A percentile compares a stretch with the other conserved stretches of the same genome.
Evolutionary conservation across 2,329 filamentous ascomycete genomes (phyloP).

Genomic region (Alternaria solani): DNA sequence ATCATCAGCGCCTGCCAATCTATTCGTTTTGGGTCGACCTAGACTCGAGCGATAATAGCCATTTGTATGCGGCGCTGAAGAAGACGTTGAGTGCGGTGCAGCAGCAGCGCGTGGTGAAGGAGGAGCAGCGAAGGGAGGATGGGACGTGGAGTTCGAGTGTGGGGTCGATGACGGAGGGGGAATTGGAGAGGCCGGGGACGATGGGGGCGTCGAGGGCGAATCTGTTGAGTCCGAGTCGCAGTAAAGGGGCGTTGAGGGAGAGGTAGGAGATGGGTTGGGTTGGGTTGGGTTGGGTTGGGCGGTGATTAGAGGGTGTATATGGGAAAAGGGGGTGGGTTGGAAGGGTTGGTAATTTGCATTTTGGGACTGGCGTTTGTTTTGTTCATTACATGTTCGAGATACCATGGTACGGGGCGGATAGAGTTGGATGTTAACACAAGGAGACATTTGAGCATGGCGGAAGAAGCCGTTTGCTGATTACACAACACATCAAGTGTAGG

Average conservation of each 20-base stretch:
- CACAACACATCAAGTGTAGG: background rate
- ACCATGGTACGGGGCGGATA: background rate
- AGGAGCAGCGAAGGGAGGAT: constrained; percentile 10
- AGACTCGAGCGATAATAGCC: constrained; percentile 46
- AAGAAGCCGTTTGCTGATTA: background rate
- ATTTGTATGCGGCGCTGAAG: constrained; percentile 47
- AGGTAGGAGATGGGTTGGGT: background rate
- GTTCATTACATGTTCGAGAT: background rate
- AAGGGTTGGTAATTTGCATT: background rate
- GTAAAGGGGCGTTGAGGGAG: background rate
- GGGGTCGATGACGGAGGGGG: background rate
- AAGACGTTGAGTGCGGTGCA: constrained; percentile 45
- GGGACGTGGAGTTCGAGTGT: constrained; percentile 23
- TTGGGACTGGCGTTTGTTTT: background rate
- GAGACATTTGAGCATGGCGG: background rate
- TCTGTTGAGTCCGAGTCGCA: background rate
- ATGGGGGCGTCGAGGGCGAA: background rate
- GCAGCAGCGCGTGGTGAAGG: constrained; percentile 31
- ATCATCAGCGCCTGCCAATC: constrained; percentile 39
- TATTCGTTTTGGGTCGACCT: constrained; percentile 50
- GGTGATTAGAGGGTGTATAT: background rate
- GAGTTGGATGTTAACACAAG: background rate
- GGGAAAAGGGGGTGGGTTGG: background rate
- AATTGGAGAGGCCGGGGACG: background rate
- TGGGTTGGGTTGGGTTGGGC: background rate